phyloP scores from a whole-genome alignment of 257 asterid species.

The Ilex aquifolium region DNA sequence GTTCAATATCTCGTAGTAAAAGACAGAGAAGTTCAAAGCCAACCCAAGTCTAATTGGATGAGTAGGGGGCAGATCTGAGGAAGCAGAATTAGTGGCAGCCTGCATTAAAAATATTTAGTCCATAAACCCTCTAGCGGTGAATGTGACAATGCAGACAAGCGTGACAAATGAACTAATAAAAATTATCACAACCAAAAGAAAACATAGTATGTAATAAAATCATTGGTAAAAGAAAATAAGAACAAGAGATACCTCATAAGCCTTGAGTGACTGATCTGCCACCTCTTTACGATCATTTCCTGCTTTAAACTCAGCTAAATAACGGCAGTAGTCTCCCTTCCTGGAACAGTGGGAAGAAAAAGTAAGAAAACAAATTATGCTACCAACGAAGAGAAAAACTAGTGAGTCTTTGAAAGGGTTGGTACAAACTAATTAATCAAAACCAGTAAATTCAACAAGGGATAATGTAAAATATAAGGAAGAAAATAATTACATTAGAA shows the following conservation, averaged over 20 bases:
- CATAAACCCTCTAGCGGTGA: neutral
- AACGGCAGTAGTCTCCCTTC: conserved; percentile 65
- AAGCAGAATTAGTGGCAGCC: conserved; percentile 73
- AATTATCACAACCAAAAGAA: neutral
- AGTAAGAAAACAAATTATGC: neutral
- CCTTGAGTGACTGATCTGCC: conserved; percentile 54
- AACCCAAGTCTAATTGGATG: conserved; percentile 78
- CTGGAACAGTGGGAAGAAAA: conserved; percentile 16
- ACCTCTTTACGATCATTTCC: conserved; percentile 52
- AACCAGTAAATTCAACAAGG: too few relatives aligned
- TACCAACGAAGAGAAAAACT: too few relatives aligned
- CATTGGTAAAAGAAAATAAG: neutral
- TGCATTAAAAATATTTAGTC: conserved; percentile 14
- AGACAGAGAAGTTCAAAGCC: conserved; percentile 69
- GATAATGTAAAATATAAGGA: too few relatives aligned
- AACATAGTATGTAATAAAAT: neutral
- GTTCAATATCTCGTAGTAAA: conserved; percentile 71
- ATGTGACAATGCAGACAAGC: neutral
- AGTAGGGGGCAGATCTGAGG: conserved; percentile 64
- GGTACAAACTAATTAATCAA: too few relatives aligned
- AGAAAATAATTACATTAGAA: too few relatives aligned
- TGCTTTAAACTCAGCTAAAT: conserved; percentile 50
- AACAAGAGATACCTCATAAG: conserved; percentile 42
- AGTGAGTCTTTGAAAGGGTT: too few relatives aligned
- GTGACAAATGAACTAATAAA: neutral